Percentiles rank a stretch among this genome's conserved stretches.
Evolutionary conservation across 495 filamentous ascomycete genomes (phyloP).

Genomic region (Pyrenula aspistea): DNA sequence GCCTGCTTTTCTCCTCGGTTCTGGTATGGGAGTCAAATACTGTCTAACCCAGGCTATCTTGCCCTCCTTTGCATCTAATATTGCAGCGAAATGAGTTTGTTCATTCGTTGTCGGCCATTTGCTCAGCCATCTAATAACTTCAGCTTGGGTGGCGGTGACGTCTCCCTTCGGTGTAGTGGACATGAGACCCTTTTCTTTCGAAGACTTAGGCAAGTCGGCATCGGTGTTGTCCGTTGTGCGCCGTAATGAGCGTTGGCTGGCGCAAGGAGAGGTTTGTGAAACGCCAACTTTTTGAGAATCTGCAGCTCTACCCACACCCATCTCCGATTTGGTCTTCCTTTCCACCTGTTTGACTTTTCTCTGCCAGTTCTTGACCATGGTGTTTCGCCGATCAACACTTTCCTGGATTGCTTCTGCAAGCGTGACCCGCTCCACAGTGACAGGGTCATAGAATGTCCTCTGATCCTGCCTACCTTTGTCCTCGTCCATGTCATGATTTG

Average conservation of each 20-base stretch:
- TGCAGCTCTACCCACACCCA: neutral
- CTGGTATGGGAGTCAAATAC: conserved; percentile 15
- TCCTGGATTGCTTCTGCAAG: conserved; percentile 6
- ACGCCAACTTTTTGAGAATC: neutral
- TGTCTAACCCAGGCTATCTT: conserved; percentile 27
- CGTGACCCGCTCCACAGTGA: neutral
- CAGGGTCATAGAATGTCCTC: neutral
- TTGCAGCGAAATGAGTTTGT: conserved; percentile 35
- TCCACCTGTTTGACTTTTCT: neutral
- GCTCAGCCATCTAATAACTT: conserved; percentile 29
- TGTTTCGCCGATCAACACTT: conserved; percentile 8
- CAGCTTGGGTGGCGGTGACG: conserved; percentile 14
- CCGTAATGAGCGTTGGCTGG: neutral
- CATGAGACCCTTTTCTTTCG: neutral
- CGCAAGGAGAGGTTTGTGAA: neutral
- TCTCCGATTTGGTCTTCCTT: neutral
- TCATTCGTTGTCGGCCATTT: conserved; percentile 39
- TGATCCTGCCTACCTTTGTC: neutral
- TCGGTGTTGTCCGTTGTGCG: neutral
- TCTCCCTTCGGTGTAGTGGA: neutral
- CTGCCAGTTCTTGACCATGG: conserved; percentile 4
- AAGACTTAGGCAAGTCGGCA: neutral
- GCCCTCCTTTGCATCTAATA: conserved; percentile 38
- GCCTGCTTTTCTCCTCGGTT: neutral
- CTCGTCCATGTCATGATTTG: conserved; percentile 38